Conservation (phyloP, 805 yeast genomes). For the Lachancea meyersii region DNA sequence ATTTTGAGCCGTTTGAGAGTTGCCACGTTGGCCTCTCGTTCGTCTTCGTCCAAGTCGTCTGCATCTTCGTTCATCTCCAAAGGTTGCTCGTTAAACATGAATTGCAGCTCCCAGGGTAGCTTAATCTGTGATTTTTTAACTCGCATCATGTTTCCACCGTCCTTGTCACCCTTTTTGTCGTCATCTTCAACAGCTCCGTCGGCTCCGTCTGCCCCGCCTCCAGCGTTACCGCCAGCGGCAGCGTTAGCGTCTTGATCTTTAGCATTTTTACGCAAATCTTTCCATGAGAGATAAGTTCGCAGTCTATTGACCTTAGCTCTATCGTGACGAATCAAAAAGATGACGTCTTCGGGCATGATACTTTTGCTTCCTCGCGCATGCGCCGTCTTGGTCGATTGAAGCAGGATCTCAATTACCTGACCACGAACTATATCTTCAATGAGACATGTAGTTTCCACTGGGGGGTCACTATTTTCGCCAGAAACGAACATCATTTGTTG, state of each 20-base stretch:
- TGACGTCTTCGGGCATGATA: constrained; percentile 87
- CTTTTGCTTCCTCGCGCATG: constrained; percentile 73
- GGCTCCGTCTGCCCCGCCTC: constrained; percentile 38
- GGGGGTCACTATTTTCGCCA: constrained; percentile 93
- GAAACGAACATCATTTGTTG: constrained; percentile 99
- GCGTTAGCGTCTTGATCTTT: constrained; percentile 62
- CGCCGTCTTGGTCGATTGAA: constrained; percentile 75
- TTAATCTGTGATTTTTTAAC: constrained; percentile 72
- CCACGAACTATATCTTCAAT: constrained; percentile 94
- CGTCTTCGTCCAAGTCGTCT: constrained; percentile 76
- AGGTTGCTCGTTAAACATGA: constrained; percentile 90
- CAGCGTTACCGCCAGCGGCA: constrained; percentile 46
- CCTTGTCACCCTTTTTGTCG: constrained; percentile 37
- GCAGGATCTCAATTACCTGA: constrained; percentile 80
- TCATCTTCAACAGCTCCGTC: constrained; percentile 34
- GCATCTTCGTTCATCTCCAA: constrained; percentile 61
- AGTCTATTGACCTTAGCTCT: constrained; percentile 88
- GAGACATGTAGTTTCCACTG: constrained; percentile 82
- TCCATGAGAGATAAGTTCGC: constrained; percentile 91
- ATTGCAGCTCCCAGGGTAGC: constrained; percentile 91
- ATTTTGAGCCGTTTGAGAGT: constrained; percentile 82
- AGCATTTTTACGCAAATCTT: constrained; percentile 84
- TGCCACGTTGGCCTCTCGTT: constrained; percentile 80
- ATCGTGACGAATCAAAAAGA: constrained; percentile 86
- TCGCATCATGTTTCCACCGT: constrained; percentile 41